Conservation (phyloP, 2,329 filamentous ascomycete genomes). For the Camillea tinctor region DNA sequence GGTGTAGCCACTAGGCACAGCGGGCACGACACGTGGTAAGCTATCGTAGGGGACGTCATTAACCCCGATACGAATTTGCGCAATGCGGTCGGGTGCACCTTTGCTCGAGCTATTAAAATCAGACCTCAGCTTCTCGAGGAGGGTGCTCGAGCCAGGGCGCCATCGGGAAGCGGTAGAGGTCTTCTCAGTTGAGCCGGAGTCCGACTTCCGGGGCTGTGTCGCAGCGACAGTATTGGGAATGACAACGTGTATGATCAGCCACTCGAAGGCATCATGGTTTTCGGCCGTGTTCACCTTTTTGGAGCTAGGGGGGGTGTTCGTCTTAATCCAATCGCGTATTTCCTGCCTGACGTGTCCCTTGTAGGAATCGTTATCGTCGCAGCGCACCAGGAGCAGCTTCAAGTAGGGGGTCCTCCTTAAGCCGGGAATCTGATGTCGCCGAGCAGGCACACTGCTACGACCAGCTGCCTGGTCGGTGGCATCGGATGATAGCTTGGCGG, state of each 20-base stretch:
- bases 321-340: constrained; percentile 88
- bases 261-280: constrained; percentile 95
- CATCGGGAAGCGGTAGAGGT: constrained; percentile 64
- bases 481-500: constrained; percentile 22
- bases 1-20: constrained; percentile 60
- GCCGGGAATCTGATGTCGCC: constrained; percentile 93
- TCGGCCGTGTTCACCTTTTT: constrained; percentile 69
- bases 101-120: constrained; percentile 83
- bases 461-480: constrained; percentile 38
- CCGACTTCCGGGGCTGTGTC: constrained; percentile 66
- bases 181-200: constrained; percentile 60
- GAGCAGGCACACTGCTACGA: constrained; percentile 44
- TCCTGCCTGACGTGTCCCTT: constrained; percentile 75
- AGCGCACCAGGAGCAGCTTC: constrained; percentile 84
- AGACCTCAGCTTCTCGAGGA: constrained; percentile 83
- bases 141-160: constrained; percentile 74
- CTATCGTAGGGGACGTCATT: constrained; percentile 67
- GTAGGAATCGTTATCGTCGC: constrained; percentile 94
- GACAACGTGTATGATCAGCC: constrained; percentile 90
- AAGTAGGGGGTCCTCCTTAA: constrained; percentile 90
- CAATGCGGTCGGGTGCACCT: constrained; percentile 70
- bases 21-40: constrained; percentile 61
- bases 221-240: constrained; percentile 81
- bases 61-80: constrained; percentile 78
- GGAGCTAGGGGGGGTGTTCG: constrained; percentile 61